phyloP scores from a whole-genome alignment of 371 early-diverging fungal species.

The Mucor velutinosus region DNA sequence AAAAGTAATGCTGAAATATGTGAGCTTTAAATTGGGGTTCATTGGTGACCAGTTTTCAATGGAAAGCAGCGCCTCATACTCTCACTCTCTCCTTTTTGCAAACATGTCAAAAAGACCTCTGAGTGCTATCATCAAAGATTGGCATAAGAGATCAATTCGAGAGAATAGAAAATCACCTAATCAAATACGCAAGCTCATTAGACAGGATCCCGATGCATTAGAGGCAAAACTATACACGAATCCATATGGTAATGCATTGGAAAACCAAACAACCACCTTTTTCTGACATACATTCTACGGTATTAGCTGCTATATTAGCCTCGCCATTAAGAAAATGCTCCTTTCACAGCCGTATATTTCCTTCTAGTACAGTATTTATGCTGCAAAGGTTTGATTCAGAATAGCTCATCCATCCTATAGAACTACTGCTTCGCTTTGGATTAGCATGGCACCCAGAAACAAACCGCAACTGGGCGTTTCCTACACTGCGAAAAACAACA shows the following conservation, averaged over 20 bases:
- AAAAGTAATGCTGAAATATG: not conserved
- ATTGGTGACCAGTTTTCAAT: not conserved
- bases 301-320: conserved; percentile 17
- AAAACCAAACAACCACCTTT: not conserved
- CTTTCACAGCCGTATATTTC: conserved; percentile 17
- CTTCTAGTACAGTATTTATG: conserved; percentile 13
- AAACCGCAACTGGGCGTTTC: conserved; percentile 21
- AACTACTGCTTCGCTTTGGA: conserved; percentile 24
- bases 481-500: not conserved
- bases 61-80: too few species aligned
- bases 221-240: conserved; percentile 17
- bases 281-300: not conserved
- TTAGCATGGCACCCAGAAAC: conserved; percentile 23
- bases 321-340: conserved; percentile 23
- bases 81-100: not conserved
- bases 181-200: not conserved
- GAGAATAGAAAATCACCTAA: not conserved
- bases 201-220: not conserved
- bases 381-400: not conserved
- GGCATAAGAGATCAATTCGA: not conserved
- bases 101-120: conserved; percentile 15
- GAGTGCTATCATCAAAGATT: conserved; percentile 12
- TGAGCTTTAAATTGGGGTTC: not conserved
- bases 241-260: conserved; percentile 20
- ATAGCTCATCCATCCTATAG: not conserved